Percentiles rank a stretch among this genome's conserved stretches.
These are phyloP conservation scores for Chloranthus sessilifolius DNA, from an alignment of 164 flowering plant genomes.

Conservation along the genomic window DNA sequence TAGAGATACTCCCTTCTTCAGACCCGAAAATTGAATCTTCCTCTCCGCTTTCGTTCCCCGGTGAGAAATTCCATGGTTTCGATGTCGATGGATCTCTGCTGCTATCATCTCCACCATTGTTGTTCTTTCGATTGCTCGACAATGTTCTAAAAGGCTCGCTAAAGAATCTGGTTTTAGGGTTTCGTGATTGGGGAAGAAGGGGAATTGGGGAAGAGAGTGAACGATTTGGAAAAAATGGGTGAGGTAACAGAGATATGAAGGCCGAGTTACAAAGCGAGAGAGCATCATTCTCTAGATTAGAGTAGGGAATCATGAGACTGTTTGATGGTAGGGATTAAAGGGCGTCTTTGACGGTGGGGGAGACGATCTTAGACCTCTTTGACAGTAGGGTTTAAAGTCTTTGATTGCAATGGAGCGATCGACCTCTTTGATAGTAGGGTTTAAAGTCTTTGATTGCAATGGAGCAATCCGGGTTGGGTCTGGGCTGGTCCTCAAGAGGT, in stretches of 20 bases:
- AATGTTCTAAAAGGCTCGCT: slow-evolving; percentile 7
- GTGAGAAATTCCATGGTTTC: slow-evolving; percentile 17
- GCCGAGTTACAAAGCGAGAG: slow-evolving; percentile 21
- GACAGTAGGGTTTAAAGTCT: no score
- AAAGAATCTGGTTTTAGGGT: slow-evolving; percentile 1
- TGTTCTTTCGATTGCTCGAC: slow-evolving; percentile 21
- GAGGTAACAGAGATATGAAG: slow-evolving; percentile 7
- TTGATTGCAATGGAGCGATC: no score
- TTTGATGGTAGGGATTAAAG: no score
- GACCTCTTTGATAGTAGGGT: no score
- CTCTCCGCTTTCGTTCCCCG: slow-evolving; percentile 2
- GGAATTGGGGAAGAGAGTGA: slow-evolving; percentile 2
- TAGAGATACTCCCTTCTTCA: slow-evolving; percentile 10
- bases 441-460: no score
- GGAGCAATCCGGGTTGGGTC: no score
- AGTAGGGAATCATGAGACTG: no score
- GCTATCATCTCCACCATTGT: slow-evolving; percentile 10
- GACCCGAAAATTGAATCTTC: slow-evolving; percentile 15
- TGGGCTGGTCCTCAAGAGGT: no score
- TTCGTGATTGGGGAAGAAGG: slow-evolving; percentile 1
- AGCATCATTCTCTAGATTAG: slow-evolving; percentile 13
- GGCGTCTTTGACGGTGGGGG: no score
- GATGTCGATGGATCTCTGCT: background rate
- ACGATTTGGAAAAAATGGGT: slow-evolving; percentile 1
- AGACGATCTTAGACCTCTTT: no score